phyloP scores from a whole-genome alignment of 164 flowering plant genomes.

The Annona squamosa region DNA sequence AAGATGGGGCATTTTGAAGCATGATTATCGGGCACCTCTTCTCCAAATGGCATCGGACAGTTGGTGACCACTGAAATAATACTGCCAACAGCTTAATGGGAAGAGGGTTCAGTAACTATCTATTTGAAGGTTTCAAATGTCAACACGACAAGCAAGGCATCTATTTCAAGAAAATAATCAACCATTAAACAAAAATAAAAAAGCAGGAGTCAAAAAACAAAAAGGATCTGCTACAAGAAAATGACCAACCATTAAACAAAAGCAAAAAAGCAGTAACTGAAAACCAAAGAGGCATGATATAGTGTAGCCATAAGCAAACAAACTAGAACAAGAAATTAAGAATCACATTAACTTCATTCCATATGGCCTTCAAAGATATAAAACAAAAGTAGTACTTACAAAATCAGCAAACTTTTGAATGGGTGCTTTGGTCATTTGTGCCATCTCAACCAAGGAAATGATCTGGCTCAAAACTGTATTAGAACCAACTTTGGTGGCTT shows the following conservation, averaged over 20 bases:
- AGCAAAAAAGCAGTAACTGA: not conserved
- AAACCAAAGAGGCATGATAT: not conserved
- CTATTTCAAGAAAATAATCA: too few relatives aligned
- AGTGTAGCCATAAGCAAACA: not conserved
- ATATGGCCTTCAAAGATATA: not conserved
- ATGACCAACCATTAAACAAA: not conserved
- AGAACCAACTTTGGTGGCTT: conserved; percentile 93
- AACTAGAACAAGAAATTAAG: not conserved
- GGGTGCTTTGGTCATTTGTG: conserved; percentile 99
- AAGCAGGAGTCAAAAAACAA: not conserved
- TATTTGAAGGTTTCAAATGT: too few relatives aligned
- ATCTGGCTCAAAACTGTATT: conserved; percentile 90
- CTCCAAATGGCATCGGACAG: too few relatives aligned
- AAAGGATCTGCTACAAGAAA: too few relatives aligned
- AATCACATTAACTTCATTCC: not conserved
- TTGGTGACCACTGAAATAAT: too few relatives aligned
- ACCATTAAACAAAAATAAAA: not conserved
- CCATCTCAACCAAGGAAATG: conserved; percentile 88
- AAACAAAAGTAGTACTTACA: conserved; percentile 45
- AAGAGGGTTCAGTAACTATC: too few relatives aligned
- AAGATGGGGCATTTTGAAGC: too few relatives aligned
- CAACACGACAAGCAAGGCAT: too few relatives aligned
- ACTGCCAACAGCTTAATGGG: too few relatives aligned
- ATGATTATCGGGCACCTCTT: too few relatives aligned
- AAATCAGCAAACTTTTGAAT: conserved; percentile 96